These are phyloP conservation scores for Phytophthora brassicae DNA, from an alignment of 352 stramenopile genomes.

Conservation along the genomic window DNA sequence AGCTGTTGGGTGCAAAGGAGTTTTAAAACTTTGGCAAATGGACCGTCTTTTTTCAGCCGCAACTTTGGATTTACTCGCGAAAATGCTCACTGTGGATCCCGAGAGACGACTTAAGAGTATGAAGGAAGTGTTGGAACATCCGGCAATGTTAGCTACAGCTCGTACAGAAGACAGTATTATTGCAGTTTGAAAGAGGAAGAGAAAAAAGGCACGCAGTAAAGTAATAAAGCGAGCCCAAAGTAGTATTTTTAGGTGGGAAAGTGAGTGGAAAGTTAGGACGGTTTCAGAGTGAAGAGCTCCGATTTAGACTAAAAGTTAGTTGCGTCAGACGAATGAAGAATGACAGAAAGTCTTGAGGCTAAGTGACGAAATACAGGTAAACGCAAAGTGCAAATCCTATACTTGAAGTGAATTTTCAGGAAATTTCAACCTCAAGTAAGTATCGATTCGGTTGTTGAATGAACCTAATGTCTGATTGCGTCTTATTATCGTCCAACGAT, in stretches of 20 bases:
- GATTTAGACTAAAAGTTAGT: no score
- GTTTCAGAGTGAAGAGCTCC: no score
- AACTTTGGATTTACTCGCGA: constrained; percentile 42
- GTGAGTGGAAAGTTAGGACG: no score
- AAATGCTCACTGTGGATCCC: constrained; percentile 45
- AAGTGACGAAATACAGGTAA: no score
- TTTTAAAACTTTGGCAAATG: constrained; percentile 54
- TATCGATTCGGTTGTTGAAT: constrained; percentile 8
- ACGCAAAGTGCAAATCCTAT: no score
- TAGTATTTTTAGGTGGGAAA: constrained; percentile 31
- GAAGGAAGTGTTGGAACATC: constrained; percentile 41
- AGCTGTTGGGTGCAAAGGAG: constrained; percentile 39
- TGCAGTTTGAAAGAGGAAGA: constrained; percentile 9
- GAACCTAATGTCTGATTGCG: constrained; percentile 17
- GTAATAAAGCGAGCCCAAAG: constrained; percentile 25
- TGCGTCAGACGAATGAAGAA: no score
- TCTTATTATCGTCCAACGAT: no score
- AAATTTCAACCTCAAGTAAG: no score
- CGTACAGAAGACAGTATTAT: constrained; percentile 31
- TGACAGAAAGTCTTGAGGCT: no score
- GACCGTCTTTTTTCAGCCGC: constrained; percentile 39
- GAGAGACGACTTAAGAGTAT: constrained; percentile 31
- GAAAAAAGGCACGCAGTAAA: constrained; percentile 6
- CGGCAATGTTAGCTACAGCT: constrained; percentile 41
- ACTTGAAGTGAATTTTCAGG: no score